Evolutionary conservation across 75 land plant genomes (phyloP), one percentile per base, ranked within the genome.

Genomic region (Adiantum capillusveneris): DNA sequence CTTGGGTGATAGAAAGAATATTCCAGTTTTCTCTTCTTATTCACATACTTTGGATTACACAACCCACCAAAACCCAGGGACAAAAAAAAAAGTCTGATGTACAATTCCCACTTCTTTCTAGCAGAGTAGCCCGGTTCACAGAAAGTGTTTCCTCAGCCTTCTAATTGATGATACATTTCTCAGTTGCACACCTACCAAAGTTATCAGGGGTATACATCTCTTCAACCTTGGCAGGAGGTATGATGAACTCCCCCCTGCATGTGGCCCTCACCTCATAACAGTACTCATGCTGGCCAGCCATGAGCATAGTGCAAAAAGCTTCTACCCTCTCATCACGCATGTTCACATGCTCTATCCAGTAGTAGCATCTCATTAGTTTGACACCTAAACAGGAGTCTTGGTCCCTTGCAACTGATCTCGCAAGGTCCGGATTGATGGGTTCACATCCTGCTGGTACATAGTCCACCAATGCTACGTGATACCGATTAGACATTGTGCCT

Each of bases 171-270:
- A n/a, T n/a, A 34, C 37, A 34, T 34, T 17, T 46, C 49, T 46
- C 49, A 46, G 12, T 17, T 2, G 49, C 49, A 46, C 21, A 7
- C 14, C 49, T 46, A 2, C 49, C 49, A 46, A 46, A 46, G 17
- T 46, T 46, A 1, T 46, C 49, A n/a, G 49, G 49, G 17, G 5
- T 46, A 20, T 46, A 46, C 49, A 46, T 46, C 49, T 46, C 49
- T 17, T 46, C 49, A 5, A 46, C 21, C 49, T 17, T 46, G 17
- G 49, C 6, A 1, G 49, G 17, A 2, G 49, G 49, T 20, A 46
- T 20, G 2, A 20, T 46, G 21, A 46, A 46, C 49, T 7, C 5
- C 6, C 49, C 49, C 21, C 21, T 46, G 49, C 49, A 46, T 17
- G 49, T 46, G 21, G 49, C 49, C 14, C 49, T 46, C 49, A 46